Evolutionary conservation across 208 protist genomes (phyloP).

Genomic region (Trypanosoma cruzi): DNA sequence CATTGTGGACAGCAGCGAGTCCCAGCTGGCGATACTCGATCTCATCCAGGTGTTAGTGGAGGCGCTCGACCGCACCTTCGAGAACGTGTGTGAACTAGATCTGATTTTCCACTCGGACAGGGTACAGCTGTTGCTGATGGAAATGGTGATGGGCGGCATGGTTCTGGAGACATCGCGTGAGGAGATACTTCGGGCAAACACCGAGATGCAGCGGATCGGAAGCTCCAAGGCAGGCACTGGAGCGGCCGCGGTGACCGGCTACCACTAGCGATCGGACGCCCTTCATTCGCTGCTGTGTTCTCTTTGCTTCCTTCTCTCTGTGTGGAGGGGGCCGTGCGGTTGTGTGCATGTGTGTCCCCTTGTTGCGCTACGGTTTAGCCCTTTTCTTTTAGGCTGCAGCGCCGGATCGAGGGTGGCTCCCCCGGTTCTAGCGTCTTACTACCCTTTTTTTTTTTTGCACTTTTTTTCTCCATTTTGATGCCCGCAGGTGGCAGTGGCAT

Average conservation of each 20-base stretch:
- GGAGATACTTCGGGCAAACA: constrained; percentile 79
- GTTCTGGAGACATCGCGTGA: constrained; percentile 97
- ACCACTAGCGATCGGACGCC: constrained; percentile 16
- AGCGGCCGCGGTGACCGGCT: constrained; percentile 14
- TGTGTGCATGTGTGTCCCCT: not conserved
- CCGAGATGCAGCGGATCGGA: constrained; percentile 60
- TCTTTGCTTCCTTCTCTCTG: not conserved
- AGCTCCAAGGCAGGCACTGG: constrained; percentile 10
- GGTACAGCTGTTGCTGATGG: constrained; percentile 96
- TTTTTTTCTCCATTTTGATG: not conserved
- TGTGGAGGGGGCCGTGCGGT: not conserved
- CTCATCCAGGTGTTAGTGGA: constrained; percentile 98
- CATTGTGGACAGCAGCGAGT: constrained; percentile 96
- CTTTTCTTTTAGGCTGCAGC: not conserved
- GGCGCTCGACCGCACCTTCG: constrained; percentile 96
- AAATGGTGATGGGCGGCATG: constrained; percentile 97
- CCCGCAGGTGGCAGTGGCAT: not conserved
- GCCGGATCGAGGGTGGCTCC: not conserved
- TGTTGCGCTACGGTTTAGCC: not conserved
- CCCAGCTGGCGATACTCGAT: constrained; percentile 97
- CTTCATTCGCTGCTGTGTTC: not conserved
- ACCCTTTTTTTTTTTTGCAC: not conserved
- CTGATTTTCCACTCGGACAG: constrained; percentile 99
- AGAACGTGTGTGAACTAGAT: constrained; percentile 99
- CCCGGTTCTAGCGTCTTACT: not conserved